Conservation (phyloP, 148 eudicot species). For the Rhododendron molle region DNA sequence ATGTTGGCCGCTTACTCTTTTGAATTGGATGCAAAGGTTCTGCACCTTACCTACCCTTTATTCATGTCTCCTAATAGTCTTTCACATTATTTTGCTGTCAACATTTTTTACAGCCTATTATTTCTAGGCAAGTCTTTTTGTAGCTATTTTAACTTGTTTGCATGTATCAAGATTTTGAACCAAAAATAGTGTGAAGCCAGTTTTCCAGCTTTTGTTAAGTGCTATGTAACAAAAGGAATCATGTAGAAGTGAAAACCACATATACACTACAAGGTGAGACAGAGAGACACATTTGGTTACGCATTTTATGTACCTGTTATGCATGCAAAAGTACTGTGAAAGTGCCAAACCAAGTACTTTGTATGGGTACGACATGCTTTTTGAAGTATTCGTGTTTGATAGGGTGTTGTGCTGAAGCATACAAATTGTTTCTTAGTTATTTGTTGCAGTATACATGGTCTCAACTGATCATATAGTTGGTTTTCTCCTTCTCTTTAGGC, state of each 20-base stretch:
- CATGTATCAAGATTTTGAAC: neutral
- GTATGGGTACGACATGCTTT: neutral
- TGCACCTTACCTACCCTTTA: neutral
- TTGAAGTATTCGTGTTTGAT: neutral
- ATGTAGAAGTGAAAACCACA: neutral
- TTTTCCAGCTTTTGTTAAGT: neutral
- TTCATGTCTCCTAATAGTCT: neutral
- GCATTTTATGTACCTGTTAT: neutral
- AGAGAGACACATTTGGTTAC: neutral
- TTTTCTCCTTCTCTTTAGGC: conserved; percentile 34
- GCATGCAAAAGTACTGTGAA: neutral
- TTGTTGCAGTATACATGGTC: neutral
- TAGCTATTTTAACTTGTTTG: neutral
- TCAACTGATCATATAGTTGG: neutral
- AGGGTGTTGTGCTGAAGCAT: neutral
- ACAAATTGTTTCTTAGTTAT: neutral
- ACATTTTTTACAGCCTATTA: neutral
- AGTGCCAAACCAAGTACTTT: neutral
- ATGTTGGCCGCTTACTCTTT: neutral
- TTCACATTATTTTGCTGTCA: neutral
- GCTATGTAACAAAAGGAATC: neutral
- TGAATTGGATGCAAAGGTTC: neutral
- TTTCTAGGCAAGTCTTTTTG: neutral
- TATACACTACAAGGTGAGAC: neutral
- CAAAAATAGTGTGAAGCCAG: neutral